These are phyloP conservation scores for Dactylellina cionopaga DNA, from an alignment of 2,329 filamentous ascomycete genomes.

Conservation along the genomic window DNA sequence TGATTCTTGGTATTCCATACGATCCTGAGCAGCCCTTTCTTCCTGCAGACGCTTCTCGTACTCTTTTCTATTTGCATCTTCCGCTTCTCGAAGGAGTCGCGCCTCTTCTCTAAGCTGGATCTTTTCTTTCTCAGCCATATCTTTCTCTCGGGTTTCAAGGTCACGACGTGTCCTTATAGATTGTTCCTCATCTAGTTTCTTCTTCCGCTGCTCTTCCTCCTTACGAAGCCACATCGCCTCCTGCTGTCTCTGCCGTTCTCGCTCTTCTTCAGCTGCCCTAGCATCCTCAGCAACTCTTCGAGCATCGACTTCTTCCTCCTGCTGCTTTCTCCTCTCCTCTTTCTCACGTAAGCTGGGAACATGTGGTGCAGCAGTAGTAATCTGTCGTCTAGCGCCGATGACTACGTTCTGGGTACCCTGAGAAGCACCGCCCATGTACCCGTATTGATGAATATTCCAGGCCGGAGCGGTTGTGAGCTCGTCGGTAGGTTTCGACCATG, in stretches of 20 bases:
- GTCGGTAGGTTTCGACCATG: slow-evolving; percentile 87
- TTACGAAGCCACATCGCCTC: slow-evolving; percentile 61
- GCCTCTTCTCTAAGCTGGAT: slow-evolving; percentile 64
- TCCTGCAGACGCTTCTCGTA: slow-evolving; percentile 37
- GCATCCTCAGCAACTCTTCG: slow-evolving; percentile 63
- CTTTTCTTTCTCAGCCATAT: slow-evolving; percentile 67
- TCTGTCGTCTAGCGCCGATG: slow-evolving; percentile 91
- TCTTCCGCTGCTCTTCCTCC: slow-evolving; percentile 63
- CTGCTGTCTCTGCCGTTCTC: slow-evolving; percentile 63
- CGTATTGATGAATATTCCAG: slow-evolving; percentile 98
- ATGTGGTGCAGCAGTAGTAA: slow-evolving; percentile 80
- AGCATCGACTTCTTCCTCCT: slow-evolving; percentile 69
- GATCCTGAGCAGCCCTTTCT: slow-evolving; percentile 44
- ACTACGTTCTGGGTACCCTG: slow-evolving; percentile 94
- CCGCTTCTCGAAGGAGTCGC: slow-evolving; percentile 59
- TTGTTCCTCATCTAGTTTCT: slow-evolving; percentile 67
- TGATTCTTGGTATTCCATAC: slow-evolving; percentile 42
- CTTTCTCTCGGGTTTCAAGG: slow-evolving; percentile 63
- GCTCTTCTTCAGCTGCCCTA: slow-evolving; percentile 65
- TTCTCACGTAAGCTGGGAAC: slow-evolving; percentile 88
- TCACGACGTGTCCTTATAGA: slow-evolving; percentile 59
- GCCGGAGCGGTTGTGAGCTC: slow-evolving; percentile 84
- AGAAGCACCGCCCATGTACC: slow-evolving; percentile 96
- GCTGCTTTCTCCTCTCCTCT: slow-evolving; percentile 72
- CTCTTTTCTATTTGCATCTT: slow-evolving; percentile 34